Base-by-base conservation (phyloP, 2,329 filamentous ascomycete genomes). In the Thelonectria discophora region DNA sequence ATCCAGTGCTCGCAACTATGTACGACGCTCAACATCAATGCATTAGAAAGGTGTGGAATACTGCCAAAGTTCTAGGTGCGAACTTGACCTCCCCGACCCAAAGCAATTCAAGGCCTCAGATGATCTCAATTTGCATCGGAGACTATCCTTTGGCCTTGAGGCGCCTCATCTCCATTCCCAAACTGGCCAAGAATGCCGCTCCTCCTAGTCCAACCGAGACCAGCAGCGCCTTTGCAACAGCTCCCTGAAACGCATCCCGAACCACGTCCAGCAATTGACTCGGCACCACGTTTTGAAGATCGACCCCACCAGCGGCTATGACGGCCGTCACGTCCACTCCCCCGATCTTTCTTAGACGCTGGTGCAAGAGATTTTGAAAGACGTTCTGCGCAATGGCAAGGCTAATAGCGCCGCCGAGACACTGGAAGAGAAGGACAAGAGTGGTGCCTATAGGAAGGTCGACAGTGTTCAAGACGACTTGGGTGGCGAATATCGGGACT, bases 361-460 rank as follows among this genome's bases (percentile, higher is more conserved):
- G 43, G 5, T 37, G 56, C 0, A 69, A 52, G 4, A 30, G 50
- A 8, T 65, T 66, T 17, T 68, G 63, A 17, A 71, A 71, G 0
- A 70, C 55, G 5, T 69, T 71, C 11, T 67, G 67, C 7, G 65
- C 65, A 4, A 71, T 63, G 1, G 61, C 55, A 2, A 69, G 62
- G 1, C 67, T 65, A 1, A 71, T 50, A 6, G 67, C 61, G 3
- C 81, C 82, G 27, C 80, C 81, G 0, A 84, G 70, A 1, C 77
- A 74, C 68, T 83, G 81, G 4, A 73, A 73, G 65, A 84, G 81
- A 18, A 83, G 77, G 1, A 82, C 73, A 13, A 75, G 62, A 2
- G 80, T 78, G 3, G 78, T 79, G 2, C 78, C 81, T 0, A 76
- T 76, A 0, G 81, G 77, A 24, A 83, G 77, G 46, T 82, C 81